phyloP scores from a whole-genome alignment of 1,284 basidiomycete species.

The Megacollybia platyphylla region DNA sequence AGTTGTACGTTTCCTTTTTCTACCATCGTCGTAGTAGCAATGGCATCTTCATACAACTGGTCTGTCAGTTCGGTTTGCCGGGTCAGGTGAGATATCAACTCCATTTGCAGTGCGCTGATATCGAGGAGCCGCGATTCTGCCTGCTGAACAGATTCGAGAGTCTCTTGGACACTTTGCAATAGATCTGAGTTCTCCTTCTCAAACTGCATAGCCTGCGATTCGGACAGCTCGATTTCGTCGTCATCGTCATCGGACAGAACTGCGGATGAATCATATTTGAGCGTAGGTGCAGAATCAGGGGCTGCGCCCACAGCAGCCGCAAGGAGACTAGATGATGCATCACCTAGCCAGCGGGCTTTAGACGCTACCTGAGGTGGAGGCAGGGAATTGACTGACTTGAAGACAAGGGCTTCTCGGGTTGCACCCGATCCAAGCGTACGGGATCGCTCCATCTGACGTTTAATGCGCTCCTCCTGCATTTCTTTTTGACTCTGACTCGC shows the following conservation, averaged over 20 bases:
- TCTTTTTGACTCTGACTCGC: slow-evolving; percentile 70
- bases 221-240: slow-evolving; percentile 64
- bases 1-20: slow-evolving; percentile 82
- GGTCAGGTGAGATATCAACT: slow-evolving; percentile 76
- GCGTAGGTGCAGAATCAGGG: slow-evolving; percentile 14
- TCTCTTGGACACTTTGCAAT: slow-evolving; percentile 70
- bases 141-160: slow-evolving; percentile 75
- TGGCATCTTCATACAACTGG: slow-evolving; percentile 81
- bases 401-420: slow-evolving; percentile 38
- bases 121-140: slow-evolving; percentile 83
- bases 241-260: slow-evolving; percentile 41
- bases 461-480: slow-evolving; percentile 81
- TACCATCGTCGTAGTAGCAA: slow-evolving; percentile 71
- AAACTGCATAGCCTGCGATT: slow-evolving; percentile 83
- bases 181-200: slow-evolving; percentile 83
- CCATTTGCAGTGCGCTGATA: slow-evolving; percentile 82
- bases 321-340: slow-evolving; percentile 46
- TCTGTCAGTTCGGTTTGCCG: slow-evolving; percentile 85
- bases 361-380: slow-evolving; percentile 9
- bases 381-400: slow-evolving; percentile 11
- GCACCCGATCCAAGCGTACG: slow-evolving; percentile 68
- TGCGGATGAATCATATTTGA: slow-evolving; percentile 12
- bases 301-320: slow-evolving; percentile 51
- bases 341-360: slow-evolving; percentile 49
- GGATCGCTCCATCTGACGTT: slow-evolving; percentile 68